These are phyloP conservation scores for Malus hybrid DNA, from an alignment of 331 rosid genomes.

Conservation along the genomic window DNA sequence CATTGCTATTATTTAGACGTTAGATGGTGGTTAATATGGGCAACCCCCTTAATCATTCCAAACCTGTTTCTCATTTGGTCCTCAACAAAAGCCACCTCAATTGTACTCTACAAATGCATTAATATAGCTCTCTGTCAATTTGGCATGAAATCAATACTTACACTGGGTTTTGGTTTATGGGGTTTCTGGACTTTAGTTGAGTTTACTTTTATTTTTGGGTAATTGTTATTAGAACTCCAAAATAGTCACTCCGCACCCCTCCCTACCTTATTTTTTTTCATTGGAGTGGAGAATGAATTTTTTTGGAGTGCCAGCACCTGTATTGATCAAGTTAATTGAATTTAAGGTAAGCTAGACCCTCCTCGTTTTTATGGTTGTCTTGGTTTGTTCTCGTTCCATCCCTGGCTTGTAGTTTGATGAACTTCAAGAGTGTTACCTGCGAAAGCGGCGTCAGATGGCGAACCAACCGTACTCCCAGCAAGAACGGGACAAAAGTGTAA, in stretches of 20 bases:
- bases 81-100: neutral
- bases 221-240: no score
- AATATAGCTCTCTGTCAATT: neutral
- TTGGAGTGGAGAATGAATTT: no score
- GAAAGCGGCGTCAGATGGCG: conserved; percentile 63
- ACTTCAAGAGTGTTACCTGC: conserved; percentile 95
- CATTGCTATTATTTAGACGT: neutral
- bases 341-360: conserved; percentile 4
- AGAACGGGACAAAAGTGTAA: conserved; percentile 47
- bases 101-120: neutral
- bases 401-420: conserved; percentile 70
- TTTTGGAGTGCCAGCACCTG: no score
- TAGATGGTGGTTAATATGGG: conserved; percentile 1
- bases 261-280: no score
- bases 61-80: neutral
- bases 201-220: neutral
- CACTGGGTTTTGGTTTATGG: neutral
- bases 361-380: conserved; percentile 7
- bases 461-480: conserved; percentile 53
- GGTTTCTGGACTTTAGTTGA: neutral
- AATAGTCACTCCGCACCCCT: no score
- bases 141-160: neutral
- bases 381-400: conserved; percentile 16
- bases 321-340: neutral
- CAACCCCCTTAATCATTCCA: neutral